phyloP scores from a whole-genome alignment of 768 basidiomycete genomes.

The Udeniomyces megalosporus region DNA sequence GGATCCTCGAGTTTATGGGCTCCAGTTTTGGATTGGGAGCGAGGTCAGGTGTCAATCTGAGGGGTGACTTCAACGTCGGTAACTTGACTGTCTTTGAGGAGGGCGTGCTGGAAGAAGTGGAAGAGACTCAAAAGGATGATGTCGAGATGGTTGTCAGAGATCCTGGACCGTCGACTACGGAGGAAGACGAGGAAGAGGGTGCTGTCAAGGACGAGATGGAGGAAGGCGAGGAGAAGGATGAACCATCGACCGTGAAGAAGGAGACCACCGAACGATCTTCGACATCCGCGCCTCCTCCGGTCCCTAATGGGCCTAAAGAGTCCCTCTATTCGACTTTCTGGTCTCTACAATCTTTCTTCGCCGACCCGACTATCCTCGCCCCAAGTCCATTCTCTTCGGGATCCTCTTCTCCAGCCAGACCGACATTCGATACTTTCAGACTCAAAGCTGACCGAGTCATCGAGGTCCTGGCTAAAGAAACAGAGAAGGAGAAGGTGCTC shows the following conservation, averaged over 20 bases:
- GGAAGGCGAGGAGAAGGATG: constrained; percentile 4
- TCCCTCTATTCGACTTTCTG: constrained; percentile 21
- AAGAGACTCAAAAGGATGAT: not conserved
- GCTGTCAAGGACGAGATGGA: constrained; percentile 12
- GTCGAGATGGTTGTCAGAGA: constrained; percentile 4
- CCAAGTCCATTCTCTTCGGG: not conserved
- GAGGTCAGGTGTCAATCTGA: constrained; percentile 74
- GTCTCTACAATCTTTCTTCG: constrained; percentile 67
- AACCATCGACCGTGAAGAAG: not conserved
- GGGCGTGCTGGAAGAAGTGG: constrained; percentile 41
- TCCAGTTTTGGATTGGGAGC: constrained; percentile 75
- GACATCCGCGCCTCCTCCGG: no score
- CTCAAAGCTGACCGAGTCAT: constrained; percentile 55
- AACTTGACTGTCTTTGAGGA: constrained; percentile 20
- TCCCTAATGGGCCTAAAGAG: no score
- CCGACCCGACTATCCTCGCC: constrained; percentile 45
- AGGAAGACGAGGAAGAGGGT: constrained; percentile 2
- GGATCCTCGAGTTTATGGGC: constrained; percentile 73
- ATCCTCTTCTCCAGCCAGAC: not conserved
- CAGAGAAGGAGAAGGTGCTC: constrained; percentile 71
- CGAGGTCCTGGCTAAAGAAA: constrained; percentile 67
- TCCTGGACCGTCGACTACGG: not conserved
- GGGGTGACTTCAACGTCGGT: constrained; percentile 58
- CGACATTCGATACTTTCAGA: constrained; percentile 39
- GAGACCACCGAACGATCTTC: no score